Conservation (phyloP, 352 stramenopile species). For the Phytophthora capsici region DNA sequence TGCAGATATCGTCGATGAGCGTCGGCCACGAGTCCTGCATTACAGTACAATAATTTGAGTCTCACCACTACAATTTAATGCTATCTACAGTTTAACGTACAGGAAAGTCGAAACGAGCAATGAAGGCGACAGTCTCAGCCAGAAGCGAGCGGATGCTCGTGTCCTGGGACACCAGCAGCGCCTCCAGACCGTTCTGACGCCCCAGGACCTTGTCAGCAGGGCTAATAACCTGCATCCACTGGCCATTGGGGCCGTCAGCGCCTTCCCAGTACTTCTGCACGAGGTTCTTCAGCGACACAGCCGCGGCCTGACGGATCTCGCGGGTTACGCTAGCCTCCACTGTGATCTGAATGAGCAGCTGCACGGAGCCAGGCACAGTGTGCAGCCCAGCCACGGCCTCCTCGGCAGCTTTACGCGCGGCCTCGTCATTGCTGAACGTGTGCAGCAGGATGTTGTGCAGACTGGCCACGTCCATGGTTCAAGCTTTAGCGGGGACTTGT, state of each 20-base stretch:
- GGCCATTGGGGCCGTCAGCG: conserved; percentile 70
- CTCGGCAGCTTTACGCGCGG: conserved; percentile 75
- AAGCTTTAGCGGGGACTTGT: conserved; percentile 15
- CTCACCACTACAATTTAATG: neutral
- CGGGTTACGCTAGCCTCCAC: conserved; percentile 71
- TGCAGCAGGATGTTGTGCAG: conserved; percentile 91
- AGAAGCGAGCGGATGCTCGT: conserved; percentile 73
- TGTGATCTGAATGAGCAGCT: conserved; percentile 85
- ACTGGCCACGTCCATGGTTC: conserved; percentile 85
- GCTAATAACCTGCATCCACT: conserved; percentile 71
- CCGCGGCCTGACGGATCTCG: conserved; percentile 92
- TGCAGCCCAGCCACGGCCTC: conserved; percentile 79
- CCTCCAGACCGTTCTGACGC: conserved; percentile 80
- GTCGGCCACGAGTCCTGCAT: conserved; percentile 89
- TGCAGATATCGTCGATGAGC: conserved; percentile 88
- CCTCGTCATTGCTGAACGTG: conserved; percentile 84
- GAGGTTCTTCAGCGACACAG: conserved; percentile 96
- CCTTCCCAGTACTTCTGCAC: conserved; percentile 95
- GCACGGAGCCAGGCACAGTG: conserved; percentile 73
- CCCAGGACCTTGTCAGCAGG: conserved; percentile 71
- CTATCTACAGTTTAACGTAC: conserved; percentile 17
- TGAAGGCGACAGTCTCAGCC: conserved; percentile 94
- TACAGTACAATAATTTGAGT: neutral
- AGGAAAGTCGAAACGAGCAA: conserved; percentile 96
- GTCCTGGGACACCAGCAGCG: conserved; percentile 50